Conservation (phyloP, 805 yeast genomes). For the Saccharomycopsis synnaedendra region DNA sequence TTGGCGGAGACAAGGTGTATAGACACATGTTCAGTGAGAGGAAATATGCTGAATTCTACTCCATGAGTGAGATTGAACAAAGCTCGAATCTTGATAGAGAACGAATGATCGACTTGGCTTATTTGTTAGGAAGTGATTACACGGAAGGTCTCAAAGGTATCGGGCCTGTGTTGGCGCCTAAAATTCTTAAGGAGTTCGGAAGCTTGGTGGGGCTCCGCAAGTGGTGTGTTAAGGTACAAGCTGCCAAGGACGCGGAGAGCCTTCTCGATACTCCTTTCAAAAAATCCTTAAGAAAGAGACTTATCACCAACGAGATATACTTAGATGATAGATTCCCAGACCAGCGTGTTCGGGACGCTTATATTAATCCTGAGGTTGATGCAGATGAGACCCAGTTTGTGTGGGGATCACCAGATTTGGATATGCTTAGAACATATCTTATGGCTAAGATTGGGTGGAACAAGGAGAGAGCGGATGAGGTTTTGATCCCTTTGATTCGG, state of each 20-base stretch:
- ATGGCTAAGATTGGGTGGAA: slow-evolving; percentile 72
- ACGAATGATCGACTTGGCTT: slow-evolving; percentile 69
- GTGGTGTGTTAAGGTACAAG: slow-evolving; percentile 24
- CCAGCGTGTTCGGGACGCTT: slow-evolving; percentile 57
- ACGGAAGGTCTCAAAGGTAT: slow-evolving; percentile 87
- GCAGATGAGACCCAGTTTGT: slow-evolving; percentile 62
- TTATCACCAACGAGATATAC: slow-evolving; percentile 42
- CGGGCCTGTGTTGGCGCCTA: slow-evolving; percentile 91
- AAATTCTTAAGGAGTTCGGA: slow-evolving; percentile 77
- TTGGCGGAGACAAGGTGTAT: slow-evolving; percentile 79
- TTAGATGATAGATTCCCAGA: slow-evolving; percentile 65
- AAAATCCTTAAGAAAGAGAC: slow-evolving; percentile 44
- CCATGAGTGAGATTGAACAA: slow-evolving; percentile 40
- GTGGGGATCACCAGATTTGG: slow-evolving; percentile 89
- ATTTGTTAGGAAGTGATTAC: slow-evolving; percentile 86
- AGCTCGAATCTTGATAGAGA: slow-evolving; percentile 55
- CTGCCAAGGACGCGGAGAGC: slow-evolving; percentile 24
- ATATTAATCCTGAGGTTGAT: slow-evolving; percentile 74
- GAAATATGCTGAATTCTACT: slow-evolving; percentile 81
- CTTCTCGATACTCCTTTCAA: slow-evolving; percentile 32
- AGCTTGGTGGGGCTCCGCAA: slow-evolving; percentile 26
- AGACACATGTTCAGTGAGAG: slow-evolving; percentile 92
- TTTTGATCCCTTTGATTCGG: slow-evolving; percentile 73
- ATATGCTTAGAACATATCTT: slow-evolving; percentile 60
- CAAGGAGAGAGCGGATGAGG: slow-evolving; percentile 63